Evolutionary conservation across 169 alveolate genomes (phyloP).

Genomic region (Plasmodium gonderi): DNA sequence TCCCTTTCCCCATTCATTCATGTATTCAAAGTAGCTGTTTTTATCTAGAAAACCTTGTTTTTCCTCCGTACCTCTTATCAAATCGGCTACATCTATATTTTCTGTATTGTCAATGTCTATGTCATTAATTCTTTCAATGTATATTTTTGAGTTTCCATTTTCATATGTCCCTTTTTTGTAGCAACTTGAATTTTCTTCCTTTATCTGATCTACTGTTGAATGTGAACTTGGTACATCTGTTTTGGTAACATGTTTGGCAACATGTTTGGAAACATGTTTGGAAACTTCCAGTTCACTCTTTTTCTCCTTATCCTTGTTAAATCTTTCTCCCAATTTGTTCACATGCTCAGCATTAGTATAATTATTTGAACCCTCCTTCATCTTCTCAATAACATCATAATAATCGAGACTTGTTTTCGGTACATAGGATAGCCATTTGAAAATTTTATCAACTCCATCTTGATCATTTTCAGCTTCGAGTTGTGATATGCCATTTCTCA

Average conservation of each 20-base stretch:
- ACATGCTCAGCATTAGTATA: conserved; percentile 78
- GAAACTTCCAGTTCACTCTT: too few relatives aligned
- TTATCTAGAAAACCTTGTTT: conserved; percentile 79
- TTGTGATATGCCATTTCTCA: conserved; percentile 91
- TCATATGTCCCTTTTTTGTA: not conserved
- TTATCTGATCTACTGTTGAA: too few relatives aligned
- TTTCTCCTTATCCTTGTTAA: conserved; percentile 74
- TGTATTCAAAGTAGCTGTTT: conserved; percentile 81
- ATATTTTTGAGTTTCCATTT: not conserved
- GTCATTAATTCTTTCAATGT: conserved; percentile 79
- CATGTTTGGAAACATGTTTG: too few relatives aligned
- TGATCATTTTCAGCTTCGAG: conserved; percentile 86
- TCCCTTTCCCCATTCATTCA: conserved; percentile 76
- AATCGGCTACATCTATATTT: conserved; percentile 21
- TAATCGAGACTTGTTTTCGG: conserved; percentile 86
- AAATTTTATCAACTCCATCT: conserved; percentile 86
- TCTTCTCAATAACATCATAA: conserved; percentile 79
- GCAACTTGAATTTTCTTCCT: not conserved
- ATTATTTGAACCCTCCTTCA: conserved; percentile 75
- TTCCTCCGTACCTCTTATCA: conserved; percentile 21
- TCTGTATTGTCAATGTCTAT: conserved; percentile 76
- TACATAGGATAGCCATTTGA: conserved; percentile 86
- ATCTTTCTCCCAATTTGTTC: too few relatives aligned
- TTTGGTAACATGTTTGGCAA: too few relatives aligned
- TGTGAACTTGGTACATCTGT: too few relatives aligned